Conservation (phyloP, 192 early-diverging fungal species). For the Backusella tuberculispora region DNA sequence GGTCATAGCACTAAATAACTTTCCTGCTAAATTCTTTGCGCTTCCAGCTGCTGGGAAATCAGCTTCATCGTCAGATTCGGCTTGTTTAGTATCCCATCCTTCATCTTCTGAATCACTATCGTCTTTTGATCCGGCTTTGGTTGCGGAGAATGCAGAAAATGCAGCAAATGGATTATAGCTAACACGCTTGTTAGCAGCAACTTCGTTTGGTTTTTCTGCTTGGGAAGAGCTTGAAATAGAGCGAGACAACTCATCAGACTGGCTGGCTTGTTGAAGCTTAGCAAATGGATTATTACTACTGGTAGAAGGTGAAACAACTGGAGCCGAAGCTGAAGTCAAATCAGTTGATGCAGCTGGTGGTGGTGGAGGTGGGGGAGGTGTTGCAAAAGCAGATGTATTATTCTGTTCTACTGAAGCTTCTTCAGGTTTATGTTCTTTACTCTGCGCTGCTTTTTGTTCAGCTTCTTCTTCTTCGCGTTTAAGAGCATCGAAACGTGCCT, state of each 20-base stretch:
- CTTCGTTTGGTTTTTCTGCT: conserved; percentile 24
- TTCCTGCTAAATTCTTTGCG: conserved; percentile 40
- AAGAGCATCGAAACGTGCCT: conserved; percentile 25
- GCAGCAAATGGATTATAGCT: conserved; percentile 50
- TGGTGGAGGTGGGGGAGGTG: conserved; percentile 26
- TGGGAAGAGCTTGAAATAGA: conserved; percentile 1
- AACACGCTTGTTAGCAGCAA: conserved; percentile 30
- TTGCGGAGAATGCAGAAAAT: conserved; percentile 33
- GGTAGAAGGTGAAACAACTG: background rate
- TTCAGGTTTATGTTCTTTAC: conserved; percentile 21
- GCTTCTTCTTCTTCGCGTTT: conserved; percentile 19
- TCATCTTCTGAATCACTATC: conserved; percentile 37
- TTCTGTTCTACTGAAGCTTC: background rate
- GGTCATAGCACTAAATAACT: conserved; percentile 36
- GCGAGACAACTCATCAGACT: background rate
- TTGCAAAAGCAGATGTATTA: background rate
- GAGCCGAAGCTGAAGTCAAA: background rate
- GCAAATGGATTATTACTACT: conserved; percentile 45
- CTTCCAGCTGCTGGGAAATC: conserved; percentile 38
- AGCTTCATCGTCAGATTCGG: conserved; percentile 36
- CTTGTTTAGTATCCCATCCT: conserved; percentile 42
- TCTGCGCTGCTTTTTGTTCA: conserved; percentile 1
- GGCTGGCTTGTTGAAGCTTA: conserved; percentile 23
- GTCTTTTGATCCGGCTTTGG: conserved; percentile 5
- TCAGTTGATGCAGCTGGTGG: conserved; percentile 14